A percentile compares a stretch with the other conserved stretches of the same genome.
Conservation (phyloP, 1,284 basidiomycete species). For the Inonotus hispidus region DNA sequence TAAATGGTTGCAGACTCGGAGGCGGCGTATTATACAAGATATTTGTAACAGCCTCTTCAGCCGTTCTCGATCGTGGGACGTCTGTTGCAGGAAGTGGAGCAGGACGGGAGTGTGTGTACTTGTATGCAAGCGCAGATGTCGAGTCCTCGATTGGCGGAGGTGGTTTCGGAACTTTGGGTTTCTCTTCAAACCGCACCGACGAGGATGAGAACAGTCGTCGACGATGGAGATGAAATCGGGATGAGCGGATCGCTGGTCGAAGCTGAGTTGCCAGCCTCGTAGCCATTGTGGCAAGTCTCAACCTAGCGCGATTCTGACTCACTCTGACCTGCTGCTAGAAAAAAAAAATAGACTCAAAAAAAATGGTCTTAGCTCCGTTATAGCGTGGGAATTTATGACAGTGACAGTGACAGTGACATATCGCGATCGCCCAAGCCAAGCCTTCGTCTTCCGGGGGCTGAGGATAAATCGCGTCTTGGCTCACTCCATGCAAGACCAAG, state of each 20-base stretch:
- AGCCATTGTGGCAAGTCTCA: slow-evolving; percentile 1
- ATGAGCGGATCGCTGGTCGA: neutral
- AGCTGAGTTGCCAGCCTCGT: neutral
- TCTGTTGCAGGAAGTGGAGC: slow-evolving; percentile 77
- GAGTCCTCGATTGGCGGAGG: slow-evolving; percentile 80
- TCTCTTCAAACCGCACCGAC: slow-evolving; percentile 3
- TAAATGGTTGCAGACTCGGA: slow-evolving; percentile 88
- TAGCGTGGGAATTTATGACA: neutral
- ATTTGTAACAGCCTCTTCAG: slow-evolving; percentile 93
- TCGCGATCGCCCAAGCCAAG: neutral
- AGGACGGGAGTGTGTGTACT: slow-evolving; percentile 66
- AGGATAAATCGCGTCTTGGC: no score
- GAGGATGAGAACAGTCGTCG: slow-evolving; percentile 1
- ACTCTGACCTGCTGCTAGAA: neutral
- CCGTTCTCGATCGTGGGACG: slow-evolving; percentile 67
- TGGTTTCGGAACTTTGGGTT: slow-evolving; percentile 35
- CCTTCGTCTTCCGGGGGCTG: neutral
- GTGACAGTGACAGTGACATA: neutral
- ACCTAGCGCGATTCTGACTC: no score
- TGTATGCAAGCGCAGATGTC: slow-evolving; percentile 94
- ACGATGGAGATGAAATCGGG: slow-evolving; percentile 1
- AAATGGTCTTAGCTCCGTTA: no score
- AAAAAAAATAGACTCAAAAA: no score
- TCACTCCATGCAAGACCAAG: no score
- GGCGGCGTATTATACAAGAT: slow-evolving; percentile 96